phyloP scores from a whole-genome alignment of 139 green algal genomes.

The Chlamydomonas eustigma region DNA sequence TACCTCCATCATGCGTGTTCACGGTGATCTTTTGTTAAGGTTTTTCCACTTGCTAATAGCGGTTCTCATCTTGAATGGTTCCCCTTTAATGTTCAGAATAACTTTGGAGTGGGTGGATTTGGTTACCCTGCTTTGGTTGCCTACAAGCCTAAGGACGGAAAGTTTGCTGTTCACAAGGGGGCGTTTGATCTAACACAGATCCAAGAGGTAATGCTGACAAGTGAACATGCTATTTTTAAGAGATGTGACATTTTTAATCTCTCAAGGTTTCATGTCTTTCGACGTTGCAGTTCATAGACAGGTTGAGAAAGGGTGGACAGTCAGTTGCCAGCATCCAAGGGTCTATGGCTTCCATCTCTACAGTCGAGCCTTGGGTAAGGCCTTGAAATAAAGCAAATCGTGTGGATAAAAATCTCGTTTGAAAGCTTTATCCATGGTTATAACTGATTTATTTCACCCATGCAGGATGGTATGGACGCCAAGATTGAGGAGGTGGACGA shows the following conservation, averaged over 20 bases:
- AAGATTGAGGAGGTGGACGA: conserved; percentile 69
- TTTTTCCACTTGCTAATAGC: no score
- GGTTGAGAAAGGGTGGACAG: conserved; percentile 32
- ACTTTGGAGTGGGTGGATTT: conserved; percentile 79
- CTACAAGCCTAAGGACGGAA: conserved; percentile 56
- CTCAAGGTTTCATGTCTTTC: neutral
- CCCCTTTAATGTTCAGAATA: conserved; percentile 11
- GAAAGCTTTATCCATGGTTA: no score
- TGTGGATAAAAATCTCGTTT: no score
- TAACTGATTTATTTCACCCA: no score
- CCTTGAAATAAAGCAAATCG: no score
- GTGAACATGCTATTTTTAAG: neutral
- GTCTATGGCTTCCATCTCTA: neutral
- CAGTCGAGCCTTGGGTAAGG: neutral
- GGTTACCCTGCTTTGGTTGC: conserved; percentile 75
- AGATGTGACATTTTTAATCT: neutral
- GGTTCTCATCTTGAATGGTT: no score
- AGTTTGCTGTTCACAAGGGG: conserved; percentile 26
- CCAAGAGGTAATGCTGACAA: conserved; percentile 3
- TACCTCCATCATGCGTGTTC: no score
- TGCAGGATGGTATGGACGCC: conserved; percentile 82
- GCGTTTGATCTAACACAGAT: conserved; percentile 49
- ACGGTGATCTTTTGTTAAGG: no score
- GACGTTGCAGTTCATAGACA: conserved; percentile 47
- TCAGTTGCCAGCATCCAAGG: conserved; percentile 16